Base-by-base conservation (phyloP, 352 stramenopile species). In the Globisporangium paroecandrum region DNA sequence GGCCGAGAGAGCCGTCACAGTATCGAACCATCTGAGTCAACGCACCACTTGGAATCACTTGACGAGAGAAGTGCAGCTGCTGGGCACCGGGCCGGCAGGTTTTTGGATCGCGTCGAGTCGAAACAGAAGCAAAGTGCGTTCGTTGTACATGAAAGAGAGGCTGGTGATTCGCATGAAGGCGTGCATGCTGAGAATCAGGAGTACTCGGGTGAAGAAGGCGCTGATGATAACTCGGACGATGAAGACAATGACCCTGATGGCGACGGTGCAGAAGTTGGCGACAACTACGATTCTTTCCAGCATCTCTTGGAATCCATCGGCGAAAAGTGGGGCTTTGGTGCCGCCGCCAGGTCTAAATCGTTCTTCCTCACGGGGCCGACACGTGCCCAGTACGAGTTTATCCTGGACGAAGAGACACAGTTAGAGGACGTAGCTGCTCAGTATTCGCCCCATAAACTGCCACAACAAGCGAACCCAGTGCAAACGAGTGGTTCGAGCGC, bases 231-330 rank as follows among this genome's bases (percentile, higher is more conserved):
- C 20, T 64, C n/a, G 22, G 64, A 47, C 8, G 18, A 13, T 60
- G 46, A 57, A 7, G 34, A 54, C 6, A 55, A 64, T 24, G 22
- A 18, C 36, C 9, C 36, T 43, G 36, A 59, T 64, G 18, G 1
- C 6, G 4, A 20, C 49, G 36, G 41, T 47, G 15, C 13, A 47
- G 41, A 67, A 24, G 1, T 64, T 64, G 38, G 58, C 34, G 58
- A 71, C 49, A 58, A 74, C 49, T 60, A 10, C 51, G 69, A 68
- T 34, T 74, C 75, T 0, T 91, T 91, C 32, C 83, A 89, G 60
- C 68, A 81, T 25, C 69, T 91, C 1, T 55, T 91, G 5, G 81
- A 89, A 24, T 71, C 73, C 9, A 65, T 81, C 22, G 36, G 56
- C 22, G 55, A 68, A 20, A 68, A 67, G 41, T 59, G 66, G 20